Evolutionary conservation across 169 alveolate species (phyloP).

Genomic region (Miamiensis avidus): DNA sequence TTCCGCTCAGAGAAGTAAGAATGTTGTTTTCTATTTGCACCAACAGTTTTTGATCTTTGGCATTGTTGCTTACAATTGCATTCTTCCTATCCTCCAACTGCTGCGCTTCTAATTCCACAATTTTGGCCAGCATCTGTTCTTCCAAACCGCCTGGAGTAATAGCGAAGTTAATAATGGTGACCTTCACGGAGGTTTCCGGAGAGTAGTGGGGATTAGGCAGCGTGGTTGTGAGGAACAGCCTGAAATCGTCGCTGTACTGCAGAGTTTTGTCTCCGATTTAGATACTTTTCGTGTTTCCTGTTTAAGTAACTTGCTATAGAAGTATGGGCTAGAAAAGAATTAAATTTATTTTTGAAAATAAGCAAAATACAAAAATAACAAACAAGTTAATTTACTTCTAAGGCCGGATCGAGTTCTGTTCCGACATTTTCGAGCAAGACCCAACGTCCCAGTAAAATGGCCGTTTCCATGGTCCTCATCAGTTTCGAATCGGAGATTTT

Average conservation of each 20-base stretch:
- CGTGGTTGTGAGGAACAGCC: constrained; percentile 93
- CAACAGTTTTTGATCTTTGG: constrained; percentile 86
- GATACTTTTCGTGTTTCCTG: constrained; percentile 82
- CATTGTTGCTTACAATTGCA: constrained; percentile 87
- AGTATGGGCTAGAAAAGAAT: no score
- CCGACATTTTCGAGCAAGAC: constrained; percentile 93
- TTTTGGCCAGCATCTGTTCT: constrained; percentile 91
- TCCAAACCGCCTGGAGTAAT: constrained; percentile 92
- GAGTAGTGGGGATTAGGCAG: constrained; percentile 94
- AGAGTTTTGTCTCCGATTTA: constrained; percentile 92
- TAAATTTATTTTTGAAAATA: no score
- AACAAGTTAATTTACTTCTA: no score
- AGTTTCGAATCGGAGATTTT: constrained; percentile 86
- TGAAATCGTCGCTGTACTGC: constrained; percentile 80
- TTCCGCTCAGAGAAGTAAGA: constrained; percentile 83
- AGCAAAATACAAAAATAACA: no score
- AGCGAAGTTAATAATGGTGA: constrained; percentile 91
- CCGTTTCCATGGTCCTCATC: constrained; percentile 88
- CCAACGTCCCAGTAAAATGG: constrained; percentile 95
- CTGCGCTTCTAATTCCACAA: constrained; percentile 91
- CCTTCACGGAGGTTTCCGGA: constrained; percentile 93
- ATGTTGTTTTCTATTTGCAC: constrained; percentile 92
- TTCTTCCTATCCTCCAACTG: constrained; percentile 88
- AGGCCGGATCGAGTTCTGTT: constrained; percentile 89
- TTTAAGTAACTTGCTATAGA: constrained; percentile 84